phyloP scores from a whole-genome alignment of 805 yeast genomes.

The Lipomyces orientalis region DNA sequence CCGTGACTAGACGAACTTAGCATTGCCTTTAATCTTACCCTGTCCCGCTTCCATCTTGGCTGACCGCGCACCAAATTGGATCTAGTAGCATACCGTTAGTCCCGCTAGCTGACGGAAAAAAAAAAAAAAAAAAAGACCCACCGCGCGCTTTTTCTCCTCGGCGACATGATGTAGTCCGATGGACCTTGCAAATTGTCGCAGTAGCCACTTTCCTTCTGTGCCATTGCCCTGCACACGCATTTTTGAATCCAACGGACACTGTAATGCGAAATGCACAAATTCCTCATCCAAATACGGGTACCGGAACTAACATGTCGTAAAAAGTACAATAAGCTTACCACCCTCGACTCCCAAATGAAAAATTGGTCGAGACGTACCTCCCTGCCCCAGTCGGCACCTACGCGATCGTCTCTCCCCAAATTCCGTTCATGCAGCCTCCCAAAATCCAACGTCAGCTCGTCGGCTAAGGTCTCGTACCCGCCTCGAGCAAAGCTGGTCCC shows the following conservation, averaged over 20 bases:
- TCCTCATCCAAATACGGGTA: slow-evolving; percentile 52
- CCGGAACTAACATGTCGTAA: slow-evolving; percentile 48
- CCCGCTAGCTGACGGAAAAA: not conserved
- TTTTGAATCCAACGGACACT: slow-evolving; percentile 49
- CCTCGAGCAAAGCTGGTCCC: slow-evolving; percentile 47
- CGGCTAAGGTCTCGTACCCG: slow-evolving; percentile 53
- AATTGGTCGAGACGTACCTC: slow-evolving; percentile 61
- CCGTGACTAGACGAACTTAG: slow-evolving; percentile 43
- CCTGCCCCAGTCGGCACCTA: slow-evolving; percentile 82
- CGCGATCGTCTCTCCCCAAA: slow-evolving; percentile 90
- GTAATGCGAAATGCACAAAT: slow-evolving; percentile 53
- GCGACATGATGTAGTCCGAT: slow-evolving; percentile 59
- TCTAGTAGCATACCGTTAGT: slow-evolving; percentile 41
- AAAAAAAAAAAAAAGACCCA: not conserved
- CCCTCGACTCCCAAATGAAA: slow-evolving; percentile 53
- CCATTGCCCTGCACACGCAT: slow-evolving; percentile 37
- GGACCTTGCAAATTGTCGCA: slow-evolving; percentile 65
- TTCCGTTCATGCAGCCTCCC: slow-evolving; percentile 77
- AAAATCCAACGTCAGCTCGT: slow-evolving; percentile 73
- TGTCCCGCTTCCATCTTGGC: slow-evolving; percentile 90
- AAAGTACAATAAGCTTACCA: not conserved
- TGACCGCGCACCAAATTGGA: slow-evolving; percentile 94
- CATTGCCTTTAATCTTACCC: slow-evolving; percentile 79
- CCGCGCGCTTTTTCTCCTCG: slow-evolving; percentile 83
- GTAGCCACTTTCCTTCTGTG: slow-evolving; percentile 54